Conservation (phyloP, 352 stramenopile species). For the Lagenidium sp. region DNA sequence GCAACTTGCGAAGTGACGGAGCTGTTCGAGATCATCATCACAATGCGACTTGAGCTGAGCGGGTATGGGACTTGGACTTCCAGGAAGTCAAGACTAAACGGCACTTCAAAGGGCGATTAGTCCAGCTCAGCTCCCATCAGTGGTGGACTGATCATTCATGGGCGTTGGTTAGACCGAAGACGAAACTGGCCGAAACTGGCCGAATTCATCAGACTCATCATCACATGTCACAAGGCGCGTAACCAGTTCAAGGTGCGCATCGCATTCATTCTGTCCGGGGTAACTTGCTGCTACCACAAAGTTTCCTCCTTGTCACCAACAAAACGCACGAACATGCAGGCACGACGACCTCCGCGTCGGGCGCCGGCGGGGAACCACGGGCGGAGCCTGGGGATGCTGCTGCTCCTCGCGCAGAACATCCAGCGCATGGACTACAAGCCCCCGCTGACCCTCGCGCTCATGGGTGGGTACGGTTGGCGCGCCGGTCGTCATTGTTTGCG, state of each 20-base stretch:
- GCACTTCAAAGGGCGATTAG: slow-evolving; percentile 11
- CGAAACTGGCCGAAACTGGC: slow-evolving; percentile 1
- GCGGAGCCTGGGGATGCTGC: slow-evolving; percentile 9
- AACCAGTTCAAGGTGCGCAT: slow-evolving; percentile 4
- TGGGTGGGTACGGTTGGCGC: slow-evolving; percentile 7
- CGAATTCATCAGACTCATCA: slow-evolving; percentile 6
- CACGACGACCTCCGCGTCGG: neutral
- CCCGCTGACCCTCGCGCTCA: slow-evolving; percentile 19
- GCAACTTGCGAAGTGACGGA: too few species aligned
- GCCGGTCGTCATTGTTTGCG: neutral
- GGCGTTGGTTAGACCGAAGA: too few species aligned
- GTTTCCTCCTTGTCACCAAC: slow-evolving; percentile 8
- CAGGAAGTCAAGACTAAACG: slow-evolving; percentile 11
- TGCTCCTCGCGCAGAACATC: slow-evolving; percentile 32
- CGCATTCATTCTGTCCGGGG: too few species aligned
- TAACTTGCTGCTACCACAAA: too few species aligned
- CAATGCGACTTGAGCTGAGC: too few species aligned
- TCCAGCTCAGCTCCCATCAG: neutral
- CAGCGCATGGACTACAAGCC: slow-evolving; percentile 50
- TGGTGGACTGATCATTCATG: neutral
- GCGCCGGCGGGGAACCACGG: too few species aligned
- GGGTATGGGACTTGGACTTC: neutral
- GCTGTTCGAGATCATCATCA: too few species aligned
- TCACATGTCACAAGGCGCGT: slow-evolving; percentile 7
- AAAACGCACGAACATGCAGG: slow-evolving; percentile 4